Evolutionary conservation across 1,284 basidiomycete genomes (phyloP).

Genomic region (Macrocystidia cucumis): DNA sequence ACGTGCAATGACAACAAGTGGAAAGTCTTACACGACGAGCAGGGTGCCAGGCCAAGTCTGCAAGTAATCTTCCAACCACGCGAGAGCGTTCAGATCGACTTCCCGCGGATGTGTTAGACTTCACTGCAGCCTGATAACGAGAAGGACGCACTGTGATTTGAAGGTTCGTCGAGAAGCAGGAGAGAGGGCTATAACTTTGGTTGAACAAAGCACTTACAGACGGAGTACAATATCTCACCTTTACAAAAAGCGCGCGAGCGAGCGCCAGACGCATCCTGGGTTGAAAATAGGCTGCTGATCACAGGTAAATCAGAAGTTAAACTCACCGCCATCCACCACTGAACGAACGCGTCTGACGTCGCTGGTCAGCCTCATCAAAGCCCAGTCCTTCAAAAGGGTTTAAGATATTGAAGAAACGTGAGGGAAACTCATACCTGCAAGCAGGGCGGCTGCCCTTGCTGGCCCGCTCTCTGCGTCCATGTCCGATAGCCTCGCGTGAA

Average conservation of each 20-base stretch:
- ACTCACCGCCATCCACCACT: slow-evolving; percentile 93
- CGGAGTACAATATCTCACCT: slow-evolving; percentile 37
- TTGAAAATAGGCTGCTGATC: slow-evolving; percentile 3
- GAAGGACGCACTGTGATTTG: slow-evolving; percentile 80
- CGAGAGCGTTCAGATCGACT: slow-evolving; percentile 78
- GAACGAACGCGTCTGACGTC: slow-evolving; percentile 78
- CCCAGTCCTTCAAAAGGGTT: slow-evolving; percentile 58
- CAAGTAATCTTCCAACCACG: slow-evolving; percentile 92
- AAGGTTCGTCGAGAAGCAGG: slow-evolving; percentile 90
- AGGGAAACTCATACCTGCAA: slow-evolving; percentile 56
- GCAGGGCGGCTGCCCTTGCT: slow-evolving; percentile 81
- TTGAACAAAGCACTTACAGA: neutral
- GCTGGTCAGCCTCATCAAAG: slow-evolving; percentile 86
- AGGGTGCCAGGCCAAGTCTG: slow-evolving; percentile 95
- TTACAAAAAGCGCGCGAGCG: slow-evolving; percentile 90
- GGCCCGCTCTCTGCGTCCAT: slow-evolving; percentile 99
- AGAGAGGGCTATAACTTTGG: slow-evolving; percentile 53
- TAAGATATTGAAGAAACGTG: neutral
- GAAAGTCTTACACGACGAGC: slow-evolving; percentile 75
- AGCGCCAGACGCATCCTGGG: slow-evolving; percentile 77
- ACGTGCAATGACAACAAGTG: slow-evolving; percentile 1
- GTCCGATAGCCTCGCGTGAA: slow-evolving; percentile 86
- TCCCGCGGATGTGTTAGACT: slow-evolving; percentile 1
- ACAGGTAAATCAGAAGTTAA: neutral
- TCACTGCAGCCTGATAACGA: neutral